These are phyloP conservation scores for Fraxinus ornus DNA, from an alignment of 305 asterid species.

Conservation along the genomic window DNA sequence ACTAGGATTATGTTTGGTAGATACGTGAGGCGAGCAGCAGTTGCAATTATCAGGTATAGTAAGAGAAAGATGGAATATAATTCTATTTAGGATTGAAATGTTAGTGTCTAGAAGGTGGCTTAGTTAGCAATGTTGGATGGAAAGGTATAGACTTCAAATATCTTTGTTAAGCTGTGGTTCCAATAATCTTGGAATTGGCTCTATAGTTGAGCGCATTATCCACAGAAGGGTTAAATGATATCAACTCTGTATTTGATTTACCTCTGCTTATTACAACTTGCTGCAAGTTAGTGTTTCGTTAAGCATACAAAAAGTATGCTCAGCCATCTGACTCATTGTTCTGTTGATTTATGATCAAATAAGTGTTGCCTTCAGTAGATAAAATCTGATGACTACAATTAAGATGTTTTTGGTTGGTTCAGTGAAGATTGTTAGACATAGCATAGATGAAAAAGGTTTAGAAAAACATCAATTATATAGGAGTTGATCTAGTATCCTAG, in stretches of 20 bases:
- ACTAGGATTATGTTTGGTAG: background rate
- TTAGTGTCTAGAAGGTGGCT: background rate
- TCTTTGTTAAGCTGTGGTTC: background rate
- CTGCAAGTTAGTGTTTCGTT: background rate
- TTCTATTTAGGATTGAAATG: background rate
- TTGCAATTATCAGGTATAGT: background rate
- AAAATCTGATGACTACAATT: background rate
- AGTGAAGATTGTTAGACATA: background rate
- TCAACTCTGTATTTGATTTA: background rate
- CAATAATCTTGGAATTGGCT: background rate
- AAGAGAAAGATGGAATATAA: background rate
- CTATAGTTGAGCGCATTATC: background rate
- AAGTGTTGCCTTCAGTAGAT: background rate
- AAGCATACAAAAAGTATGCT: background rate
- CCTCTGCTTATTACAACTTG: background rate
- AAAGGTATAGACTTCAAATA: background rate
- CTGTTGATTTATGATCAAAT: background rate
- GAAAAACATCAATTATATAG: background rate
- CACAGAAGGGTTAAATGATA: background rate
- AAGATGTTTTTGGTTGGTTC: background rate
- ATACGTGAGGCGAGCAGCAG: background rate
- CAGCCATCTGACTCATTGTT: background rate
- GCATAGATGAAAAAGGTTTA: background rate
- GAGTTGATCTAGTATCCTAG: background rate
- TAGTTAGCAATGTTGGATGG: slow-evolving; percentile 2